Evolutionary conservation across 306 rosid genomes (phyloP), one percentile per base, ranked within the genome.

Genomic region (Comarum palustre): DNA sequence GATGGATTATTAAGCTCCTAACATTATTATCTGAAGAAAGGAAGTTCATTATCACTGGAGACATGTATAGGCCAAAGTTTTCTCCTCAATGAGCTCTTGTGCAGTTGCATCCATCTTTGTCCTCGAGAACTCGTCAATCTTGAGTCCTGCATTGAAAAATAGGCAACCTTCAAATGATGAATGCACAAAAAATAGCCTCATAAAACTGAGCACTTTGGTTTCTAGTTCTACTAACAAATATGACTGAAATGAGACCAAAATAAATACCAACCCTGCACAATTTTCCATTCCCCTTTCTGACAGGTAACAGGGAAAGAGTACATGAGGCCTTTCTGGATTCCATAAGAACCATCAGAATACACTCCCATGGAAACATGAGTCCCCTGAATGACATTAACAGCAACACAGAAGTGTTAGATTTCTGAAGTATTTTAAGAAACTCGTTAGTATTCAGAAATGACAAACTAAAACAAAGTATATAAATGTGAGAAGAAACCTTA

Each of bases 331-430:
- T 78, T 52, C 75, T 83, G 88, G 38, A 94, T 75, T 7, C 90
- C 96, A 84, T 91, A 91, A 69, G 96, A 94, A 13, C 99, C 99
- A 74, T 94, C 96, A 61, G 90, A 89, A 73, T 84, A 91, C 71
- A 94, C 97, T 69, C 99, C 97, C 99, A 94, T 94, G 52, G 96
- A 91, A 38, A 93, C 94, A 93, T 93, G 88, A 51, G 84, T 85
- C 63, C 87, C 96, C 96, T 90, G 55, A 65, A 77, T 42, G 48
- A 22, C 55, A 43, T 38, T 57, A 52, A 73, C 70, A 59, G 51
- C 8, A 77, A 67, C 20, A 66, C 48, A 62, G 20, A 66, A 22
- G 25, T 50, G 29, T 50, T 54, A 39, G 13, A 71, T 15, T 66
- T 71, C 59, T 19, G 25, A 19, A 48, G 15, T 31, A 73, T 42